Percentiles rank a stretch among this genome's conserved stretches.
Conservation (phyloP, 164 flowering plant species). For the Warburgia ugandensis region DNA sequence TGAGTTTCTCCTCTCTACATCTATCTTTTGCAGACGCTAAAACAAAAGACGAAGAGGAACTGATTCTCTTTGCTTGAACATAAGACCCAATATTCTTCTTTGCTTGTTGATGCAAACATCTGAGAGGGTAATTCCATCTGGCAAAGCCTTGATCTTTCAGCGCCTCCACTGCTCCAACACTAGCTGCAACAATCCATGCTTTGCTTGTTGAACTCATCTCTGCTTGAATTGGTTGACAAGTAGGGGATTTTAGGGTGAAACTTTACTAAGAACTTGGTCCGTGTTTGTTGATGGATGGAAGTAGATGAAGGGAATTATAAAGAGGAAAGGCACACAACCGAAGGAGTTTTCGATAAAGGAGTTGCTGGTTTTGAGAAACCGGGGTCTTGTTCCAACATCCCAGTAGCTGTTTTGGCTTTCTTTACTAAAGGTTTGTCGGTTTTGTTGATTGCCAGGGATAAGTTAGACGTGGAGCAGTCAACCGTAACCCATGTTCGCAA, state of each 20-base stretch:
- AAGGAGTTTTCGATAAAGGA: too few species aligned
- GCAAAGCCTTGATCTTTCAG: slow-evolving; percentile 18
- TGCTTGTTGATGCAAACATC: slow-evolving; percentile 10
- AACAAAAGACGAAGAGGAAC: slow-evolving; percentile 1
- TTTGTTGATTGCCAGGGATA: too few species aligned
- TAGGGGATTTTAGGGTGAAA: not conserved
- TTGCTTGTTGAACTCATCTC: slow-evolving; percentile 14
- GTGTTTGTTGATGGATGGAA: too few species aligned
- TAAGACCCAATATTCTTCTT: slow-evolving; percentile 6
- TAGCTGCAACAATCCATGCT: slow-evolving; percentile 18
- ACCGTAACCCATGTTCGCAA: too few species aligned
- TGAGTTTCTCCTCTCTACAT: slow-evolving; percentile 2
- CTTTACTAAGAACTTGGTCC: too few species aligned
- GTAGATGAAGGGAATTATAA: too few species aligned
- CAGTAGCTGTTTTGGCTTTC: too few species aligned
- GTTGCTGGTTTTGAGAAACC: too few species aligned
- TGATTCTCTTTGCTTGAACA: slow-evolving; percentile 9
- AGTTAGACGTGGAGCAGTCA: too few species aligned
- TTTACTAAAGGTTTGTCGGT: too few species aligned
- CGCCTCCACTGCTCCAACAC: slow-evolving; percentile 16
- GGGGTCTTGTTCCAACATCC: too few species aligned
- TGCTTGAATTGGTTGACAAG: not conserved
- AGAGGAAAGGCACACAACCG: too few species aligned
- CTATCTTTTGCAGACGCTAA: not conserved
- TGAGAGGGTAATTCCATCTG: slow-evolving; percentile 15